A percentile compares a stretch with the other conserved stretches of the same genome.
These are phyloP conservation scores for Cutaneotrichosporon cutaneum DNA, from an alignment of 1,284 basidiomycete genomes.

Conservation along the genomic window DNA sequence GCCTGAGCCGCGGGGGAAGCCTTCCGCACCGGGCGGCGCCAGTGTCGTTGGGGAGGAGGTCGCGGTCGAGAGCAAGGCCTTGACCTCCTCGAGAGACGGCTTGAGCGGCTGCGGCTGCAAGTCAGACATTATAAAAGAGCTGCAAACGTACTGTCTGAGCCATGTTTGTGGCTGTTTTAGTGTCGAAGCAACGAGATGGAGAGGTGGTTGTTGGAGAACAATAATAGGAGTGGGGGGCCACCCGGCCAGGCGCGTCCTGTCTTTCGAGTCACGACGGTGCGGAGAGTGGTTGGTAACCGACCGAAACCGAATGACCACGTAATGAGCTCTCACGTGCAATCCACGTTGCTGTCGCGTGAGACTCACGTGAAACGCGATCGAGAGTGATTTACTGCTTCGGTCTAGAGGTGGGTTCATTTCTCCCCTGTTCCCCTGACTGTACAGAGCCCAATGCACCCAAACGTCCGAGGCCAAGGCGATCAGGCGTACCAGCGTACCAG, in stretches of 20 bases:
- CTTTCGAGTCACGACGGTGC: neutral
- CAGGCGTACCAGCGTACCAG: no score
- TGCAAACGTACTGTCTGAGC: neutral
- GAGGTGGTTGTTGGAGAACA: neutral
- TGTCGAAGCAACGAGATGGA: neutral
- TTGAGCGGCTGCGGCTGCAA: slow-evolving; percentile 19
- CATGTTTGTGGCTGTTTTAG: slow-evolving; percentile 1
- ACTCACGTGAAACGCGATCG: neutral
- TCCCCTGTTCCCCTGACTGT: no score
- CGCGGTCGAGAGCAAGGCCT: slow-evolving; percentile 32
- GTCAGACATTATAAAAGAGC: neutral
- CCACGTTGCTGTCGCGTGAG: neutral
- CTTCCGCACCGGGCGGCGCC: slow-evolving; percentile 27
- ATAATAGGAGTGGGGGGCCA: no score
- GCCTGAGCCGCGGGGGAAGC: slow-evolving; percentile 35
- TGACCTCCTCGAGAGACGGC: slow-evolving; percentile 42
- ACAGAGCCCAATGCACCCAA: no score
- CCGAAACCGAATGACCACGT: neutral
- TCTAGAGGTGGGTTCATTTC: no score
- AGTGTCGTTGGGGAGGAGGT: slow-evolving; percentile 42
- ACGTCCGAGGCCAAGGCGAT: no score
- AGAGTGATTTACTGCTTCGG: no score
- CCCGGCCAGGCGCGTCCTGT: neutral
- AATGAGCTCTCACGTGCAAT: neutral
- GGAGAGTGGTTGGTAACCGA: neutral